Conservation (phyloP, 345 rosid species). For the Ceriops decandra region DNA sequence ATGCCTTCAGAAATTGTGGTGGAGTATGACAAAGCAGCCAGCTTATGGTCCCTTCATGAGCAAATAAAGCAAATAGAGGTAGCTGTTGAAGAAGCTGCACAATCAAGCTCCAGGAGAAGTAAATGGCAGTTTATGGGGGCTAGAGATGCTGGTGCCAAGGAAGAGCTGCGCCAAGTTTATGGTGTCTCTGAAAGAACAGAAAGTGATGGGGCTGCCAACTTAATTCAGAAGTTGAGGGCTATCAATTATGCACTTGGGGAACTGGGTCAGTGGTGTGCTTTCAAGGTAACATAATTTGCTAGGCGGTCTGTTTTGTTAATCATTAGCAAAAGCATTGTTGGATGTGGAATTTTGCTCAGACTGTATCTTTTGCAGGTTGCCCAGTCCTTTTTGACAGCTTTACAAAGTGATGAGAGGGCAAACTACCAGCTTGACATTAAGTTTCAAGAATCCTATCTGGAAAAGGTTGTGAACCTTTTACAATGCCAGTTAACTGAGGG, state of each 20-base stretch:
- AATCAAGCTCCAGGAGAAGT: slow-evolving; percentile 76
- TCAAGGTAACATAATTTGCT: slow-evolving; percentile 53
- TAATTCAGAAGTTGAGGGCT: slow-evolving; percentile 92
- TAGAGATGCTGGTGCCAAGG: slow-evolving; percentile 98
- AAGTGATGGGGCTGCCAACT: slow-evolving; percentile 95
- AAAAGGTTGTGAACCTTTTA: slow-evolving; percentile 68
- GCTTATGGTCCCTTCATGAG: slow-evolving; percentile 94
- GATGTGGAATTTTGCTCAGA: slow-evolving; percentile 4
- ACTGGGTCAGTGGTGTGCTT: slow-evolving; percentile 99
- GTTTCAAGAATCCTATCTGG: slow-evolving; percentile 89
- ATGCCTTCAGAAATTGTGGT: slow-evolving; percentile 91
- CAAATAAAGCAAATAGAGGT: slow-evolving; percentile 82
- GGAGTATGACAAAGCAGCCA: slow-evolving; percentile 93
- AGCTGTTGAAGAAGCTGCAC: slow-evolving; percentile 93
- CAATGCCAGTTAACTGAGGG: slow-evolving; percentile 90
- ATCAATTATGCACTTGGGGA: slow-evolving; percentile 89
- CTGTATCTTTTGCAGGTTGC: slow-evolving; percentile 59
- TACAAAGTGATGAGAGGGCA: slow-evolving; percentile 90
- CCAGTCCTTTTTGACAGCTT: slow-evolving; percentile 80
- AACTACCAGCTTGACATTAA: slow-evolving; percentile 90
- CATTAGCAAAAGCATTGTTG: slow-evolving; percentile 1
- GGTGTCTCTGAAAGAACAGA: slow-evolving; percentile 98
- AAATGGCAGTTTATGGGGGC: slow-evolving; percentile 99
- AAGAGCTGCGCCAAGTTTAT: slow-evolving; percentile 88
- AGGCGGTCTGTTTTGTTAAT: slow-evolving; percentile 6